phyloP scores from a whole-genome alignment of 2,329 filamentous ascomycete genomes.

The Colletotrichum sidae region DNA sequence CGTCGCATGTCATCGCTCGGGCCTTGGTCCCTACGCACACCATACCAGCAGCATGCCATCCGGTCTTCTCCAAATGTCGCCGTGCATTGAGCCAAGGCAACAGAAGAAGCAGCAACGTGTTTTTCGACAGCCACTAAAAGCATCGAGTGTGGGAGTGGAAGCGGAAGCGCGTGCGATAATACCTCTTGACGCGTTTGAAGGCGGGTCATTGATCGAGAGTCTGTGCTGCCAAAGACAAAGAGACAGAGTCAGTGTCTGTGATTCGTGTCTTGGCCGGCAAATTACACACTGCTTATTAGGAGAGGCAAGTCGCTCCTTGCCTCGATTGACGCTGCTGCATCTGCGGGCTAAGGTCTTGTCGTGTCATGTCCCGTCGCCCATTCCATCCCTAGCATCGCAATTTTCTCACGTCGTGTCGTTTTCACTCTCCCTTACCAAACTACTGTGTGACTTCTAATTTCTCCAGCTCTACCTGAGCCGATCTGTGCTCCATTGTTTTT shows the following conservation, averaged over 20 bases:
- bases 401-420: neutral
- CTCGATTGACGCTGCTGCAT: constrained; percentile 10
- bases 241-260: neutral
- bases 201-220: constrained; percentile 13
- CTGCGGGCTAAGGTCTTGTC: no score
- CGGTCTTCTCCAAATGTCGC: neutral
- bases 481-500: constrained; percentile 6
- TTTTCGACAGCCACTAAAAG: constrained; percentile 8
- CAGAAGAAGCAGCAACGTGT: neutral
- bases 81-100: constrained; percentile 23
- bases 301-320: constrained; percentile 19
- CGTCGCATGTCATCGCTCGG: neutral
- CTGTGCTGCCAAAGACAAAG: neutral
- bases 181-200: constrained; percentile 13
- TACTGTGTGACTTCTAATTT: neutral
- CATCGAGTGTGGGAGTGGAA: no score
- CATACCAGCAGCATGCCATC: no score
- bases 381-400: constrained; percentile 9
- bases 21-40: no score
- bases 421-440: constrained; percentile 7
- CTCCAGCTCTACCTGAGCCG: constrained; percentile 6
- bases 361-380: neutral
- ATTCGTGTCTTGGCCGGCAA: constrained; percentile 25
- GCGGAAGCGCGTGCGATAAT: constrained; percentile 5
- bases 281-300: neutral